phyloP scores from a whole-genome alignment of 768 basidiomycete species.

The Calocybe gangraenosa region DNA sequence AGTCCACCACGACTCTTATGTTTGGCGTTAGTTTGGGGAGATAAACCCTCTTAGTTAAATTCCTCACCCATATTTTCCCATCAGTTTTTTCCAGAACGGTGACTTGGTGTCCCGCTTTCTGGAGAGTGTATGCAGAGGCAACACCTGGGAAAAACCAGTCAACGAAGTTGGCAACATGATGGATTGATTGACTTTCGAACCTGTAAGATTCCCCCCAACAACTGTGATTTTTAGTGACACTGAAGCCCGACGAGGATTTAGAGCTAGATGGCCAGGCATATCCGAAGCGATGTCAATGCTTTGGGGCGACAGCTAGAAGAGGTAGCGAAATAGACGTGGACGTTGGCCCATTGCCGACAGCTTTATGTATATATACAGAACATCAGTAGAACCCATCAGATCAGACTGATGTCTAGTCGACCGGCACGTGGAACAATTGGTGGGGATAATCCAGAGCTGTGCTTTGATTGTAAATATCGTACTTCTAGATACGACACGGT shows the following conservation, averaged over 20 bases:
- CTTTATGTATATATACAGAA: slow-evolving; percentile 14
- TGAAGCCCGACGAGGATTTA: slow-evolving; percentile 21
- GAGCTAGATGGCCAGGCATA: slow-evolving; percentile 26
- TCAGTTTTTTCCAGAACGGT: slow-evolving; percentile 48
- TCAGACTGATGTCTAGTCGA: slow-evolving; percentile 10
- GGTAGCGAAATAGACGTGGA: not conserved
- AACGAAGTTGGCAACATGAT: slow-evolving; percentile 1
- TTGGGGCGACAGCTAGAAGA: not conserved
- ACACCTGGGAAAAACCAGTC: slow-evolving; percentile 32
- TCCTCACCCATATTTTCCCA: slow-evolving; percentile 37
- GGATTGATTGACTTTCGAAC: slow-evolving; percentile 18
- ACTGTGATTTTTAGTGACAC: slow-evolving; percentile 33
- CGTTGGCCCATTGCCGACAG: not conserved
- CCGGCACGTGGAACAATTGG: slow-evolving; percentile 13
- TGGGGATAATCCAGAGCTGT: no score
- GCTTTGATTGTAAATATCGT: no score
- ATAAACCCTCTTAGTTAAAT: no score
- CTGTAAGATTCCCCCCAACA: slow-evolving; percentile 45
- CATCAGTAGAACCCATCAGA: slow-evolving; percentile 19
- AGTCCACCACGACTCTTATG: slow-evolving; percentile 41
- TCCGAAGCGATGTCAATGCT: slow-evolving; percentile 3
- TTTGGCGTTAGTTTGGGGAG: no score
- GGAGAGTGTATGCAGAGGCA: slow-evolving; percentile 50
- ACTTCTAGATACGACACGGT: no score
- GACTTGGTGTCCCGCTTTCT: slow-evolving; percentile 57